These are phyloP conservation scores for Schizothecium vesticola DNA, from an alignment of 495 filamentous ascomycete genomes.

Conservation along the genomic window DNA sequence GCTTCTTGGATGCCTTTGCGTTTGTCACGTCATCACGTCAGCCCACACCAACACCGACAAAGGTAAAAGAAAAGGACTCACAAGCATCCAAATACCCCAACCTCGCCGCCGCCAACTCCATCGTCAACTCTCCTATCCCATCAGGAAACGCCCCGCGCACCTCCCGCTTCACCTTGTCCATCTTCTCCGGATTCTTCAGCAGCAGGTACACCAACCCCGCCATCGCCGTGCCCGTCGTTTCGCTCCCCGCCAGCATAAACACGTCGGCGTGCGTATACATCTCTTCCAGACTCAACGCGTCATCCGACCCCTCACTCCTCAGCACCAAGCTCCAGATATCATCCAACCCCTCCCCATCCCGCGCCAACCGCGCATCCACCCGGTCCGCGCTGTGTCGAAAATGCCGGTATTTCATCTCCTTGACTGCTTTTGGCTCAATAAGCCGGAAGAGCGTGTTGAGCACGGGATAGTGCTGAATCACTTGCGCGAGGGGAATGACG, in stretches of 20 bases:
- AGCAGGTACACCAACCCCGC: slow-evolving; percentile 43
- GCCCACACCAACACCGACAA: background rate
- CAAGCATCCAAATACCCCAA: slow-evolving; percentile 47
- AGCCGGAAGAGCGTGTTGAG: background rate
- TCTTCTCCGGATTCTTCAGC: slow-evolving; percentile 33
- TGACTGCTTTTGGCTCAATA: background rate
- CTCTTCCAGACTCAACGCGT: slow-evolving; percentile 18
- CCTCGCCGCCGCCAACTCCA: slow-evolving; percentile 28
- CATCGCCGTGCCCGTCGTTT: slow-evolving; percentile 50
- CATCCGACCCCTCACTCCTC: background rate
- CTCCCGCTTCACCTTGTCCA: slow-evolving; percentile 39
- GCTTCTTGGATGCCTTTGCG: slow-evolving; percentile 43
- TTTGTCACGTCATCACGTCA: background rate
- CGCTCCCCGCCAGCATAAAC: slow-evolving; percentile 29
- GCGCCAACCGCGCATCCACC: background rate
- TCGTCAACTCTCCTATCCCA: slow-evolving; percentile 39
- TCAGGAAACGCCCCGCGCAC: slow-evolving; percentile 41
- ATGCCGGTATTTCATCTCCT: background rate
- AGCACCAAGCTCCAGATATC: background rate
- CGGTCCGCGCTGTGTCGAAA: background rate
- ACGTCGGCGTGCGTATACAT: slow-evolving; percentile 22
- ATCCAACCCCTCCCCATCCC: background rate
- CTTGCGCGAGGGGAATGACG: background rate
- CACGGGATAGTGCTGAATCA: background rate
- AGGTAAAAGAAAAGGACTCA: background rate